A percentile compares a stretch with the other conserved stretches of the same genome.
phyloP scores from a whole-genome alignment of 345 rosid genomes.

The Pugionium dolabratum region DNA sequence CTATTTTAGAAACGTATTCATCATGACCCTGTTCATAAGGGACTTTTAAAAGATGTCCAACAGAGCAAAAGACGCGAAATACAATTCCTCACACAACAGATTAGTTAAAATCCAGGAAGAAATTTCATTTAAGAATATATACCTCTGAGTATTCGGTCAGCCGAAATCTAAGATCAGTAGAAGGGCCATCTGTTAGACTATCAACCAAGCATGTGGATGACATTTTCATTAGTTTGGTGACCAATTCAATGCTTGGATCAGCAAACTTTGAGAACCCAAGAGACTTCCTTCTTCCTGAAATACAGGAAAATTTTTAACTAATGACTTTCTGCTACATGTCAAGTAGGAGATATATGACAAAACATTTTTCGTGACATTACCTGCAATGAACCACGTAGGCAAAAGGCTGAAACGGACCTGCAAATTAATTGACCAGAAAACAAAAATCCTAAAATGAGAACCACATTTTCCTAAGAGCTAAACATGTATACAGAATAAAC shows the following conservation, averaged over 20 bases:
- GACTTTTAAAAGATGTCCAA: constrained; percentile 3
- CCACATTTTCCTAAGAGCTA: constrained; percentile 14
- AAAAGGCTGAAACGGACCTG: constrained; percentile 65
- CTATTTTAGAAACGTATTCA: constrained; percentile 1
- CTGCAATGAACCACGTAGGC: constrained; percentile 74
- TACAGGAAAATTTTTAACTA: constrained; percentile 18
- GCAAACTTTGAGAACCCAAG: constrained; percentile 53
- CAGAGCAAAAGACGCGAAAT: constrained; percentile 1
- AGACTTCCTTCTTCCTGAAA: constrained; percentile 60
- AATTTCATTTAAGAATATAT: constrained; percentile 19
- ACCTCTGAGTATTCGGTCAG: constrained; percentile 69
- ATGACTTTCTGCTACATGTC: neutral
- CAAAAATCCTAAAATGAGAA: constrained; percentile 27
- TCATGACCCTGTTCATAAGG: constrained; percentile 3
- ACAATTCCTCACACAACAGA: constrained; percentile 23
- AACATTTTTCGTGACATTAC: constrained; percentile 43
- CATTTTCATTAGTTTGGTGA: constrained; percentile 45
- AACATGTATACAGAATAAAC: constrained; percentile 1
- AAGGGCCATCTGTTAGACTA: constrained; percentile 45
- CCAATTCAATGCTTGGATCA: constrained; percentile 49
- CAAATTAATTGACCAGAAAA: constrained; percentile 20
- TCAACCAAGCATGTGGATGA: constrained; percentile 39
- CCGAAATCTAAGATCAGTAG: constrained; percentile 52
- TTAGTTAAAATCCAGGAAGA: constrained; percentile 14
- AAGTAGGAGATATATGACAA: constrained; percentile 26